A percentile compares a stretch with the other conserved stretches of the same genome.
These are phyloP conservation scores for Chlorella sp. DNA, from an alignment of 139 green algal genomes.

Conservation along the genomic window DNA sequence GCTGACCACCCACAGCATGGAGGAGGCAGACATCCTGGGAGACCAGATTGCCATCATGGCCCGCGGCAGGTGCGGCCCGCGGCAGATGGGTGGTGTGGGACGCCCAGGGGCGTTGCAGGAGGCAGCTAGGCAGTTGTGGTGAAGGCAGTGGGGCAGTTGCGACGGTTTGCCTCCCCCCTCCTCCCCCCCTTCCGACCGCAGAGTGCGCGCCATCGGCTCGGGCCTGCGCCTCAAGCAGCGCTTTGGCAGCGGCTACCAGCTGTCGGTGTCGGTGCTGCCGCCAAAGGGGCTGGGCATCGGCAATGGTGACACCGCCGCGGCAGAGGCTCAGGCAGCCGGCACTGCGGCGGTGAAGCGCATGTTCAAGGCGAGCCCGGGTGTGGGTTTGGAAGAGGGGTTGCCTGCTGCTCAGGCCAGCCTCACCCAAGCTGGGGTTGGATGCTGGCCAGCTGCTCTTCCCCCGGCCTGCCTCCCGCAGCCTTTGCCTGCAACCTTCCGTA, in stretches of 20 bases:
- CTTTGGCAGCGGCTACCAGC: slow-evolving; percentile 87
- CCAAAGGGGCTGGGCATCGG: background rate
- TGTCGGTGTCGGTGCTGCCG: slow-evolving; percentile 34
- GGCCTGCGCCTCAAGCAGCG: slow-evolving; percentile 91
- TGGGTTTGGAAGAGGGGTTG: no score
- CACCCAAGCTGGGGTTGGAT: no score
- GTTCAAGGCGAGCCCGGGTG: slow-evolving; percentile 40
- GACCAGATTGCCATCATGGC: slow-evolving; percentile 97
- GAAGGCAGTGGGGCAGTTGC: no score
- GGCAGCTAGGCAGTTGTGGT: no score
- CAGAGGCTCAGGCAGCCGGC: slow-evolving; percentile 18
- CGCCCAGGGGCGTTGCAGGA: no score
- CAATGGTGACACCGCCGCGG: background rate
- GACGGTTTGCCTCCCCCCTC: background rate
- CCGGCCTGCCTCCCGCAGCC: background rate
- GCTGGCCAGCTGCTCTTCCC: no score
- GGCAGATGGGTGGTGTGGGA: background rate
- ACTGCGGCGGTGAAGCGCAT: slow-evolving; percentile 53
- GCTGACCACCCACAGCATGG: slow-evolving; percentile 97
- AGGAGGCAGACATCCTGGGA: slow-evolving; percentile 96
- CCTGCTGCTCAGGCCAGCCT: no score
- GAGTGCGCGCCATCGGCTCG: slow-evolving; percentile 84
- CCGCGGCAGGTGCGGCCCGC: slow-evolving; percentile 58
- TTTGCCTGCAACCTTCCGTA: background rate
- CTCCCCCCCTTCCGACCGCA: background rate